A percentile compares a stretch with the other conserved stretches of the same genome.
Evolutionary conservation across 345 rosid genomes (phyloP).

Genomic region (Adansonia digitata): DNA sequence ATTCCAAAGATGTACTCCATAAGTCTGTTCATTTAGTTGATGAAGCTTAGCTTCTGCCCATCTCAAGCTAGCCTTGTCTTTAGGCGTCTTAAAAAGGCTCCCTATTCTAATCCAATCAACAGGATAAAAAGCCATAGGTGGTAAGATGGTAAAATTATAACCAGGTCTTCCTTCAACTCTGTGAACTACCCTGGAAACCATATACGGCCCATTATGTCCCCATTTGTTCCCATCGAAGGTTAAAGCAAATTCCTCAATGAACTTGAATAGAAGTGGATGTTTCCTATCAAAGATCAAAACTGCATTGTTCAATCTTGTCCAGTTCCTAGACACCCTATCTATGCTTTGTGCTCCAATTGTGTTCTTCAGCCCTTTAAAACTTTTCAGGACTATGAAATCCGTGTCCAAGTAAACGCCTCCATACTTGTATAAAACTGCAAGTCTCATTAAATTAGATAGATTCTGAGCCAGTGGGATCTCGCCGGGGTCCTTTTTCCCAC

Average conservation of each 20-base stretch:
- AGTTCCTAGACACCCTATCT: conserved; percentile 38
- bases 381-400: conserved; percentile 60
- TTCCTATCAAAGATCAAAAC: conserved; percentile 58
- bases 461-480: conserved; percentile 68
- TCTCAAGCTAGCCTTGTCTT: conserved; percentile 20
- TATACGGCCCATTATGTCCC: conserved; percentile 85
- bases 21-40: conserved; percentile 43
- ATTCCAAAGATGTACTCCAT: conserved; percentile 78
- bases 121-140: conserved; percentile 66
- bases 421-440: conserved; percentile 59
- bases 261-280: conserved; percentile 56
- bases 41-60: conserved; percentile 48
- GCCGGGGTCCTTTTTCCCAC: conserved; percentile 68
- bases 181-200: conserved; percentile 59
- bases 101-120: conserved; percentile 58
- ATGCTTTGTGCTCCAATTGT: conserved; percentile 75
- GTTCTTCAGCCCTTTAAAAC: conserved; percentile 45
- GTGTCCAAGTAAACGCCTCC: conserved; percentile 81
- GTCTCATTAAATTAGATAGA: conserved; percentile 66
- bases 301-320: conserved; percentile 81
- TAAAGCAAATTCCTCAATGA: conserved; percentile 65
- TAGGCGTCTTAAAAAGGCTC: conserved; percentile 49
- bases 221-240: conserved; percentile 77
- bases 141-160: conserved; percentile 45
- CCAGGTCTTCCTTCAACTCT: conserved; percentile 37